Conservation (phyloP, 177 flowering plant genomes). For the Vitis hybrid region DNA sequence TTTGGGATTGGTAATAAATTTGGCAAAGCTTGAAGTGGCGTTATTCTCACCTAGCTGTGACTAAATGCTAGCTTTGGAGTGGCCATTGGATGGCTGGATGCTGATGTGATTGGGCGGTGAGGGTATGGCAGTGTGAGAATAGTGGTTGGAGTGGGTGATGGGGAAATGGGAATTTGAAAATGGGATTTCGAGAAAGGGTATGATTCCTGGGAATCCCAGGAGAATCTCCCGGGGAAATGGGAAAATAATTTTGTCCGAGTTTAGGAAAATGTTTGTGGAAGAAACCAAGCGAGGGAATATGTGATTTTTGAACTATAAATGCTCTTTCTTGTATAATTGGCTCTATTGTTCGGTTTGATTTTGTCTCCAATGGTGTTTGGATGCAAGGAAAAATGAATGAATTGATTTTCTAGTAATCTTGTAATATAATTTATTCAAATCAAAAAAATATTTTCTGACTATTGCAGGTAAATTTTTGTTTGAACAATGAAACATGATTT, state of each 20-base stretch:
- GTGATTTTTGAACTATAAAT: not conserved
- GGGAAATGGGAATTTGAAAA: not conserved
- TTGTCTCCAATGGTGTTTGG: no score
- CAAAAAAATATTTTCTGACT: no score
- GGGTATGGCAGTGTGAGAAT: not conserved
- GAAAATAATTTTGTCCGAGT: no score
- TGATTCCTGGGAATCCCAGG: constrained; percentile 21
- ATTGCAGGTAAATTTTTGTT: no score
- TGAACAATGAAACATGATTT: no score
- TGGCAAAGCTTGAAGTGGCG: not conserved
- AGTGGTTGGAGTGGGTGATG: not conserved
- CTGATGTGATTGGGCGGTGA: not conserved
- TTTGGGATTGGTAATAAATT: not conserved
- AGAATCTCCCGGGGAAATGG: constrained; percentile 13
- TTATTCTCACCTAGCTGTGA: not conserved
- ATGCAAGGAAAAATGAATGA: no score
- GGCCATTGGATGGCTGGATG: not conserved
- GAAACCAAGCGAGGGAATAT: constrained; percentile 5
- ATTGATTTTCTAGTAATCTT: no score
- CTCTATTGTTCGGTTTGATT: no score
- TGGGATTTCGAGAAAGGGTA: constrained; percentile 11
- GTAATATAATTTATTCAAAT: no score
- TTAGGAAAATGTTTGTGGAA: not conserved
- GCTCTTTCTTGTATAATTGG: no score
- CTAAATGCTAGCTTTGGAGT: not conserved